phyloP scores from a whole-genome alignment of 441 rosid genomes.

The Bruguiera hainesii region DNA sequence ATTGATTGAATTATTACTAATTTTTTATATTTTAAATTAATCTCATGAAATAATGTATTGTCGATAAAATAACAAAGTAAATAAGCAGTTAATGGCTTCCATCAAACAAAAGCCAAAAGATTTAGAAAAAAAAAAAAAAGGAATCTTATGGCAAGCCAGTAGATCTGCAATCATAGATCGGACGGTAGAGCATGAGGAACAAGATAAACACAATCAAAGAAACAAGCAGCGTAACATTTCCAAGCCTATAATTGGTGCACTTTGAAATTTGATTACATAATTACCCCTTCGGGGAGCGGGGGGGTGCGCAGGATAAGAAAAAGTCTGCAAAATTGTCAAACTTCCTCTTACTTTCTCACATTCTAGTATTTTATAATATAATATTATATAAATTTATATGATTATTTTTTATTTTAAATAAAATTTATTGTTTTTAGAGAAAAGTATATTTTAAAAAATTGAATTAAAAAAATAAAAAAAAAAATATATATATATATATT shows the following conservation, averaged over 20 bases:
- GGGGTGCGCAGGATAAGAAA: constrained; percentile 43
- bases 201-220: background rate
- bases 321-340: constrained; percentile 4
- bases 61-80: no score
- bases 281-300: constrained; percentile 6
- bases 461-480: no score
- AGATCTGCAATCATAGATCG: background rate
- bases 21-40: no score
- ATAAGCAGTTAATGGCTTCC: no score
- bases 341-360: background rate
- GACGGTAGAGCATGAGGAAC: background rate
- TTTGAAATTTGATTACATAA: background rate
- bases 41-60: no score
- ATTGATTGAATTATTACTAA: no score
- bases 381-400: no score
- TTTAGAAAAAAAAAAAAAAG: background rate
- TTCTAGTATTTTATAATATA: no score
- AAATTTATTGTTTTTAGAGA: no score
- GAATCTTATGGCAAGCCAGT: background rate
- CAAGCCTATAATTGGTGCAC: background rate
- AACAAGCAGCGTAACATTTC: background rate
- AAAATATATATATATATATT: no score
- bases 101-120: background rate
- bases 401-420: no score
- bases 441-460: no score